Evolutionary conservation across 345 rosid species (phyloP).

Genomic region (Eucalyptus regnans): DNA sequence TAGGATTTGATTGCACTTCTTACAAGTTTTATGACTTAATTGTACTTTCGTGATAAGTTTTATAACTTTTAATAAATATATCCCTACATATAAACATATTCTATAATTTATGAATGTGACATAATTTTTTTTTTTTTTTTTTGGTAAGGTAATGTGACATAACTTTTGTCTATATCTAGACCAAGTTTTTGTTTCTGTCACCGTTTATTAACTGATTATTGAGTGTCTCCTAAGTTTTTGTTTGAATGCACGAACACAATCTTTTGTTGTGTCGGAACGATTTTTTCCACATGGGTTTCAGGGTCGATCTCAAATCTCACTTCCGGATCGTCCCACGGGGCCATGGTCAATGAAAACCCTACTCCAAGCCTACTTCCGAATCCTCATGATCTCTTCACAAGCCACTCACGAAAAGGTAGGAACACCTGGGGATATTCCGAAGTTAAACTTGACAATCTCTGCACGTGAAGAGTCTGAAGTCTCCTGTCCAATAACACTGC

Average conservation of each 20-base stretch:
- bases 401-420: background rate
- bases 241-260: background rate
- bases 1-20: rapidly evolving
- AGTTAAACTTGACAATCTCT: background rate
- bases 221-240: background rate
- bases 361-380: background rate
- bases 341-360: background rate
- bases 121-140: background rate
- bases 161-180: background rate
- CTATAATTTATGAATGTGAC: background rate
- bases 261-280: background rate
- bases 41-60: rapidly evolving
- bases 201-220: background rate
- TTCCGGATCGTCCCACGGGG: background rate
- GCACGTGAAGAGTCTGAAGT: background rate
- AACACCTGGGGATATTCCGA: background rate
- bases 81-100: background rate
- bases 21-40: rapidly evolving
- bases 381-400: background rate
- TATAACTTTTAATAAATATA: no score
- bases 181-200: background rate
- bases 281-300: background rate
- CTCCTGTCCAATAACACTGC: background rate
- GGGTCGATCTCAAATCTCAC: background rate
- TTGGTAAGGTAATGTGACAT: background rate